Percentiles rank a stretch among this genome's conserved stretches.
These are phyloP conservation scores for Coccomyxa subellipsoidea DNA, from an alignment of 163 green algal species.

Conservation along the genomic window DNA sequence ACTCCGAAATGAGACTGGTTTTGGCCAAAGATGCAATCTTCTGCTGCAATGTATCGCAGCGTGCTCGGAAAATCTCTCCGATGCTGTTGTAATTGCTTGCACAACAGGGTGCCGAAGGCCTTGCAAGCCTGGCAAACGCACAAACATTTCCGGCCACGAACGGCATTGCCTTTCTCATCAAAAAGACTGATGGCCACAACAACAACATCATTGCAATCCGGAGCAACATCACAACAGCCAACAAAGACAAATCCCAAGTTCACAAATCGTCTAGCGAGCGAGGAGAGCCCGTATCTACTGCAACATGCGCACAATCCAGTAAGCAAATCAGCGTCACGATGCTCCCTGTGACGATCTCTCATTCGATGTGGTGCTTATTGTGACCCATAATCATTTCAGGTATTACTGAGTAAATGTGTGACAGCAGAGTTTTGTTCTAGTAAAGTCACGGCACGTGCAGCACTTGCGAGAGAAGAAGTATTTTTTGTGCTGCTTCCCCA, in stretches of 20 bases:
- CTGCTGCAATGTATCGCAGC: background rate
- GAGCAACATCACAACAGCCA: background rate
- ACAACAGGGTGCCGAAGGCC: no score
- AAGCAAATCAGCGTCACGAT: background rate
- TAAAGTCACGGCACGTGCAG: conserved; percentile 11
- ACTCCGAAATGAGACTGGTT: no score
- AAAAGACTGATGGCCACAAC: background rate
- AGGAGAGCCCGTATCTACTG: conserved; percentile 68
- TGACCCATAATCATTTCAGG: no score
- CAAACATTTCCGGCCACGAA: background rate
- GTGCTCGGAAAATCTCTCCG: background rate
- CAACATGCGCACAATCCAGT: conserved; percentile 82
- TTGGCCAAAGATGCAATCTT: no score
- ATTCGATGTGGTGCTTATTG: no score
- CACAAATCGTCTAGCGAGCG: conserved; percentile 44
- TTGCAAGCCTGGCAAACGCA: background rate
- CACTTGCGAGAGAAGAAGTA: background rate
- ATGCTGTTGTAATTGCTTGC: background rate
- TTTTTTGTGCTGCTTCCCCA: conserved; percentile 2
- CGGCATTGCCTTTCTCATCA: background rate
- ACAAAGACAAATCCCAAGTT: no score
- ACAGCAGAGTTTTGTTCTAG: no score
- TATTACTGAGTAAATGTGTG: no score
- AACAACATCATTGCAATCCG: background rate
- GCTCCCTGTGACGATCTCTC: no score